Percentiles rank a stretch among this genome's conserved stretches.
Conservation (phyloP, 805 yeast genomes). For the Yarrowia sp. region DNA sequence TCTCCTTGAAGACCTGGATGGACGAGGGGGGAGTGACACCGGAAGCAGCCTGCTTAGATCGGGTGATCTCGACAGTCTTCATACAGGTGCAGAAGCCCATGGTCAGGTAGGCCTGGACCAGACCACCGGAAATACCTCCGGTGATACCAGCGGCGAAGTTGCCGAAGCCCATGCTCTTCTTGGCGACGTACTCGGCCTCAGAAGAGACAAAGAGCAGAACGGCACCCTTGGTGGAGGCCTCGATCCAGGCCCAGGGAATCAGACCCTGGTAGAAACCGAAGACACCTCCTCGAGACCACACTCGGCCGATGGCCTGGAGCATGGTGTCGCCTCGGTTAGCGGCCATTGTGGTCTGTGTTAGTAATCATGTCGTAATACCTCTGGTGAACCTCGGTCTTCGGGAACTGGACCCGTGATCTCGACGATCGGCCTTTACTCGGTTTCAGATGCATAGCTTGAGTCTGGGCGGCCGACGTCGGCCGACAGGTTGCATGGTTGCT, state of each 20-base stretch:
- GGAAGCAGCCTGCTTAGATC: slow-evolving; percentile 67
- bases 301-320: slow-evolving; percentile 63
- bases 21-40: slow-evolving; percentile 75
- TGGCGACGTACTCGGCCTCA: slow-evolving; percentile 81
- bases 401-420: background rate
- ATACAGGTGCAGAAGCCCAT: slow-evolving; percentile 98
- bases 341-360: slow-evolving; percentile 85
- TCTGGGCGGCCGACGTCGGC: slow-evolving; percentile 1
- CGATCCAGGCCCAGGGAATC: slow-evolving; percentile 99
- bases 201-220: slow-evolving; percentile 88
- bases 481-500: slow-evolving; percentile 2
- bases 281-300: slow-evolving; percentile 92
- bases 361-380: background rate
- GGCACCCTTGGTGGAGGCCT: slow-evolving; percentile 98
- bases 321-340: slow-evolving; percentile 80
- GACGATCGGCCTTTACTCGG: slow-evolving; percentile 9
- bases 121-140: slow-evolving; percentile 95
- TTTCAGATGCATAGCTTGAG: background rate
- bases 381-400: background rate
- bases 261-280: slow-evolving; percentile 94
- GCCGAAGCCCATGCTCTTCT: slow-evolving; percentile 51
- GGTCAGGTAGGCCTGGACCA: slow-evolving; percentile 92
- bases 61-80: slow-evolving; percentile 97
- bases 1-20: slow-evolving; percentile 81
- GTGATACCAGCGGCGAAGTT: slow-evolving; percentile 85